A percentile compares a stretch with the other conserved stretches of the same genome.
Evolutionary conservation across 805 yeast species (phyloP).

Genomic region (Yamadazyma scolyti): DNA sequence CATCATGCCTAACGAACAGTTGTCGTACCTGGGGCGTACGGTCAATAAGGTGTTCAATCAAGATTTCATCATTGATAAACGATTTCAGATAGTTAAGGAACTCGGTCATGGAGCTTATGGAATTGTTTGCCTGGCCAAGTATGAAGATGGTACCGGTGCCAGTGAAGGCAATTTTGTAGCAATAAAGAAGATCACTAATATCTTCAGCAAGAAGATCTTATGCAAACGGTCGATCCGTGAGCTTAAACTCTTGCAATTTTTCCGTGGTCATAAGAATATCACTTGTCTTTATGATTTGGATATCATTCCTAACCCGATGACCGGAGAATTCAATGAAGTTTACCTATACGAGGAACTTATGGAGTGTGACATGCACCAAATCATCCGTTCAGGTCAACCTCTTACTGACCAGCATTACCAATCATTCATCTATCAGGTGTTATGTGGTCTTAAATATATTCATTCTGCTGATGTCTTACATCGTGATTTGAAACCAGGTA

Average conservation of each 20-base stretch:
- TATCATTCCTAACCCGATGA: constrained; percentile 64
- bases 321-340: constrained; percentile 79
- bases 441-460: constrained; percentile 85
- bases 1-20: no score
- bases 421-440: constrained; percentile 83
- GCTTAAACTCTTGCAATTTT: constrained; percentile 83
- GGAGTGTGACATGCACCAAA: constrained; percentile 99
- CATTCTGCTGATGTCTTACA: constrained; percentile 93
- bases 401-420: constrained; percentile 94
- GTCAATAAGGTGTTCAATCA: constrained; percentile 58
- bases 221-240: constrained; percentile 92
- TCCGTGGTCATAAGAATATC: constrained; percentile 94
- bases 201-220: constrained; percentile 84
- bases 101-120: constrained; percentile 99
- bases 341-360: constrained; percentile 93
- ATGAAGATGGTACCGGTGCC: constrained; percentile 58
- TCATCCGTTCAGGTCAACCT: constrained; percentile 89
- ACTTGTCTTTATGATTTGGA: constrained; percentile 94
- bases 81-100: constrained; percentile 87
- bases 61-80: constrained; percentile 85
- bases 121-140: constrained; percentile 90
- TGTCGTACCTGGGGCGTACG: constrained; percentile 25
- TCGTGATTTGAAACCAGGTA: constrained; percentile 93
- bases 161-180: constrained; percentile 59
- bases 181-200: constrained; percentile 92